Evolutionary conservation across 495 filamentous ascomycete species (phyloP), one percentile per base, ranked within the genome.

Genomic region (Thermochaetoides thermophila): DNA sequence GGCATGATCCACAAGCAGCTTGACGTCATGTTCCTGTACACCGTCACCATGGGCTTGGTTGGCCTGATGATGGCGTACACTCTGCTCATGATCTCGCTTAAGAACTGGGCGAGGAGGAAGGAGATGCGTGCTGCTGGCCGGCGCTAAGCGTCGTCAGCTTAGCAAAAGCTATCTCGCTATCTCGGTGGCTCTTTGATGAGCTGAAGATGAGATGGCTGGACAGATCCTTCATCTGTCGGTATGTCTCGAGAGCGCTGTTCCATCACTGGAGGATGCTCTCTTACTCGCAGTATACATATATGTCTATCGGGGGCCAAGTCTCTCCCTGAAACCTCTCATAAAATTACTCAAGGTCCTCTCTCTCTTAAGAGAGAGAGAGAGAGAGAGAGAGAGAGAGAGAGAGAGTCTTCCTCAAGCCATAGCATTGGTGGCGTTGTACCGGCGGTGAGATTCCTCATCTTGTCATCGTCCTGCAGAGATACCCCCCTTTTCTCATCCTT

Each of bases 21-120:
- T 64, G 53, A 78, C 42, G 82, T 83, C 35, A 95, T 94, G 87
- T 92, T 94, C 56, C 71, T 82, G 38, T 89, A 94, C 58, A 94
- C 84, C 2, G 76, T 95, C 6, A 78, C 75, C 17, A 77, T 93
- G 71, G 87, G 87, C 3, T 48, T 87, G 24, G 78, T 79, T 9
- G 77, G 75, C 1, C 70, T 95, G 44, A 52, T 92, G 22, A 89
- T 95, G 83, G 78, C 84, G 0, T 89, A 81, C 73, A 68, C 77
- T 31, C 69, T 86, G 18, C 32, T 84, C 20, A 52, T 80, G 3
- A 69, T 94, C 31, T 75, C 87, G n/a, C 53, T 95, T 44, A 94
- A 92, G 55, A 87, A 84, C 12, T 93, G 83, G 84, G 83, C 84
- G 1, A 55, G 75, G 11, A 70, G 76, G 44, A 71, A 60, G 37